Conservation (phyloP, 352 stramenopile species). For the Peronosclerospora sorghi region DNA sequence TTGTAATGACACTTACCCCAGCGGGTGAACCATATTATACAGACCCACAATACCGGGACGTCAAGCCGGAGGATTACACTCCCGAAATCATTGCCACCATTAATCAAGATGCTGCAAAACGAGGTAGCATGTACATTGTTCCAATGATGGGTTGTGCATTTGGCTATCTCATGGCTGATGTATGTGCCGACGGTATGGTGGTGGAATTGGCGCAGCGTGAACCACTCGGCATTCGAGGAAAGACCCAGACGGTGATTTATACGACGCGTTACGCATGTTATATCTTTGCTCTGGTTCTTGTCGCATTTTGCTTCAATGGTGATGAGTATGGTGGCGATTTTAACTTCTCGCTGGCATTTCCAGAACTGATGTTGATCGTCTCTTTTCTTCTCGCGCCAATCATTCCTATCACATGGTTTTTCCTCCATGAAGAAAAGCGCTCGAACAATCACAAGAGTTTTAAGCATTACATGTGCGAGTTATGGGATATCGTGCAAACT, state of each 20-base stretch:
- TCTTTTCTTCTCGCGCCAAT: slow-evolving; percentile 18
- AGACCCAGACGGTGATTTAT: slow-evolving; percentile 46
- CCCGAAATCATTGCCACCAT: too few relatives aligned
- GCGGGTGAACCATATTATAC: slow-evolving; percentile 33
- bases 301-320: slow-evolving; percentile 38
- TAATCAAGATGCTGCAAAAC: slow-evolving; percentile 24
- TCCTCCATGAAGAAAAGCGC: slow-evolving; percentile 27
- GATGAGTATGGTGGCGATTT: slow-evolving; percentile 40
- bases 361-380: slow-evolving; percentile 30
- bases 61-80: slow-evolving; percentile 39
- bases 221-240: slow-evolving; percentile 28
- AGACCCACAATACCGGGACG: slow-evolving; percentile 15
- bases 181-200: slow-evolving; percentile 35
- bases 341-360: slow-evolving; percentile 31
- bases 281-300: slow-evolving; percentile 28
- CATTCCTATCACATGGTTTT: slow-evolving; percentile 30
- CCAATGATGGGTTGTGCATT: too few relatives aligned
- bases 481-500: slow-evolving; percentile 41
- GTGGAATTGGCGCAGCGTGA: slow-evolving; percentile 41
- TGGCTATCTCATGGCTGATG: slow-evolving; percentile 42
- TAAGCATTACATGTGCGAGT: slow-evolving; percentile 30
- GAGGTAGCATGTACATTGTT: slow-evolving; percentile 33
- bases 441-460: slow-evolving; percentile 21
- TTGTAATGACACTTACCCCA: slow-evolving; percentile 28
- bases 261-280: slow-evolving; percentile 29